Evolutionary conservation across 2,329 filamentous ascomycete species (phyloP).

Genomic region (Knoxdaviesia capensis): DNA sequence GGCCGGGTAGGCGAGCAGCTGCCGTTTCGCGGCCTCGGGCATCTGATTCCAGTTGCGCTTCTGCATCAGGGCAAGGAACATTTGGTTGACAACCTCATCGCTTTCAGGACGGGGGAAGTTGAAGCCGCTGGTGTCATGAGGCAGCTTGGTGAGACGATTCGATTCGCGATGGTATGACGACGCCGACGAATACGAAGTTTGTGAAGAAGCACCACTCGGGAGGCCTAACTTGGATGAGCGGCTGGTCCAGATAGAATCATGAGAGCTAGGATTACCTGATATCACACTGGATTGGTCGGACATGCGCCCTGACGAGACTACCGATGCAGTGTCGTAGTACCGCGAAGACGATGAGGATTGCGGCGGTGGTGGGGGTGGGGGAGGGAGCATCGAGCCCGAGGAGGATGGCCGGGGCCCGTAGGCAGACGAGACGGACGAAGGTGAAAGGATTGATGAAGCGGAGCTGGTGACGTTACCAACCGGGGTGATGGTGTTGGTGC

Average conservation of each 20-base stretch:
- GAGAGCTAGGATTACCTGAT: conserved; percentile 31
- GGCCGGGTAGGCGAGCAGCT: conserved; percentile 90
- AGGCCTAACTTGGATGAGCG: conserved; percentile 32
- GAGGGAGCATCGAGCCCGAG: no score
- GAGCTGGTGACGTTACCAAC: conserved; percentile 44
- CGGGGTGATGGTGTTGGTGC: conserved; percentile 22
- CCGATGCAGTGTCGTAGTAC: no score
- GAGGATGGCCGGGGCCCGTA: no score
- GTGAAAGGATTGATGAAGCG: no score
- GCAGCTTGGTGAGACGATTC: conserved; percentile 35
- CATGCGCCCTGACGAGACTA: conserved; percentile 35
- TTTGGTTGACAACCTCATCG: conserved; percentile 68
- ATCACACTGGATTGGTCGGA: conserved; percentile 35
- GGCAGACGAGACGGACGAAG: no score
- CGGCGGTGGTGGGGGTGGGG: no score
- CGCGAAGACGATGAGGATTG: no score
- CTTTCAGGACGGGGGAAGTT: conserved; percentile 56
- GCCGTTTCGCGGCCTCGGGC: conserved; percentile 78
- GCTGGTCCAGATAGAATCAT: conserved; percentile 16
- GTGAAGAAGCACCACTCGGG: conserved; percentile 34
- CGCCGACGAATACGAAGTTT: conserved; percentile 29
- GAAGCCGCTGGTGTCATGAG: conserved; percentile 25
- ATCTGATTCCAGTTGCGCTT: conserved; percentile 96
- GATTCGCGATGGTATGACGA: conserved; percentile 35
- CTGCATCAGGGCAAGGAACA: conserved; percentile 88